Evolutionary conservation across 2,329 filamentous ascomycete genomes (phyloP).

Genomic region (Metarhizium robertsii): DNA sequence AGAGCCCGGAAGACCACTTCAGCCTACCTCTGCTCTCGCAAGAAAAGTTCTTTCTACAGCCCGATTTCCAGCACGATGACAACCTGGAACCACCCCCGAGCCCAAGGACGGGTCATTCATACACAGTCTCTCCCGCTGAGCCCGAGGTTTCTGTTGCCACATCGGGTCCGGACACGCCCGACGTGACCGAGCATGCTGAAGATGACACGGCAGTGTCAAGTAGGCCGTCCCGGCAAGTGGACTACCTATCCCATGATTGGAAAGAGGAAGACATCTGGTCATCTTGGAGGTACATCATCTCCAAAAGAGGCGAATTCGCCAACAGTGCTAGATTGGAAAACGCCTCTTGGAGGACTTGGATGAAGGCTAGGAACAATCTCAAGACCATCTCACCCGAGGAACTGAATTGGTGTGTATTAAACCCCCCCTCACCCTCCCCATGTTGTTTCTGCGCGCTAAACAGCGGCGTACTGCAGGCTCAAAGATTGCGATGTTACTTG

Average conservation of each 20-base stretch:
- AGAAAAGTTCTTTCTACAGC: slow-evolving; percentile 32
- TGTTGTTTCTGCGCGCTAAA: neutral
- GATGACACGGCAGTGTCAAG: slow-evolving; percentile 70
- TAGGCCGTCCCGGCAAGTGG: slow-evolving; percentile 80
- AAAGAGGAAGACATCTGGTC: slow-evolving; percentile 94
- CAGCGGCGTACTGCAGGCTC: slow-evolving; percentile 50
- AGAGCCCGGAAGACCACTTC: slow-evolving; percentile 36
- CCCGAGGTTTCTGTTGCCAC: slow-evolving; percentile 40
- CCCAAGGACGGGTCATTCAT: slow-evolving; percentile 40
- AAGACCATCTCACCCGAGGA: slow-evolving; percentile 85
- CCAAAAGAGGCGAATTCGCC: slow-evolving; percentile 66
- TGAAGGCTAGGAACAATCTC: slow-evolving; percentile 80
- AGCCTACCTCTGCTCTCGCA: slow-evolving; percentile 36
- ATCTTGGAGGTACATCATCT: slow-evolving; percentile 89
- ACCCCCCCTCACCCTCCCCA: neutral
- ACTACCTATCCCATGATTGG: slow-evolving; percentile 91
- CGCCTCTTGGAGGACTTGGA: slow-evolving; percentile 95
- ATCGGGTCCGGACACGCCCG: slow-evolving; percentile 50
- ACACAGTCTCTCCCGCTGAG: slow-evolving; percentile 43
- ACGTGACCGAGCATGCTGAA: slow-evolving; percentile 52
- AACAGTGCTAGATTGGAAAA: slow-evolving; percentile 84
- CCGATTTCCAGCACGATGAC: slow-evolving; percentile 23
- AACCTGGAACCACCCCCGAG: slow-evolving; percentile 41
- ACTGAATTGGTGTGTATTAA: slow-evolving; percentile 70
- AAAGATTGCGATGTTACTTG: slow-evolving; percentile 97